These are phyloP conservation scores for Tolypocladium guangdongense DNA, from an alignment of 2,329 filamentous ascomycete genomes.

Conservation along the genomic window DNA sequence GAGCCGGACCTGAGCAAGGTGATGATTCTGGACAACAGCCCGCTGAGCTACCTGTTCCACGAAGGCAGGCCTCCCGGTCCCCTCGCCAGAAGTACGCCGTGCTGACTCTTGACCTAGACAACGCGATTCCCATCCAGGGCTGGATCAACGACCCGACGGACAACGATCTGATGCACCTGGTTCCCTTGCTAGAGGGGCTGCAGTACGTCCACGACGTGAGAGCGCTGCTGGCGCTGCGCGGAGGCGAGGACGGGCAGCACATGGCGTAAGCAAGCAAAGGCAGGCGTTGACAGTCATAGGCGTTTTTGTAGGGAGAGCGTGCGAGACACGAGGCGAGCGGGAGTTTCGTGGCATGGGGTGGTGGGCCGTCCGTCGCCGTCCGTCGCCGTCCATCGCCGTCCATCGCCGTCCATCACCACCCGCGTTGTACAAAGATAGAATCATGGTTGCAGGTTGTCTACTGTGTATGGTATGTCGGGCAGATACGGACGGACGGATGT, in stretches of 20 bases:
- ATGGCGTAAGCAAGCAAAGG: conserved; percentile 24
- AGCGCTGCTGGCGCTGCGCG: conserved; percentile 75
- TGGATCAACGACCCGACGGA: conserved; percentile 99
- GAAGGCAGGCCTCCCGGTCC: conserved; percentile 59
- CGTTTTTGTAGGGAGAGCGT: not conserved
- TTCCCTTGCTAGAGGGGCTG: conserved; percentile 84
- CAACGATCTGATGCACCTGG: conserved; percentile 83
- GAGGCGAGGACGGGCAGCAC: conserved; percentile 66
- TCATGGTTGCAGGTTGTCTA: not conserved
- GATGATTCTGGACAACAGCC: conserved; percentile 98
- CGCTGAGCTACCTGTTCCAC: conserved; percentile 96
- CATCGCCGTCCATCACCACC: not conserved
- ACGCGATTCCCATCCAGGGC: conserved; percentile 96
- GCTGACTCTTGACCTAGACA: conserved; percentile 49
- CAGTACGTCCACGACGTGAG: conserved; percentile 96
- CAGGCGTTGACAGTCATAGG: not conserved
- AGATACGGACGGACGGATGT: not conserved
- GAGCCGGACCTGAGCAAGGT: conserved; percentile 96
- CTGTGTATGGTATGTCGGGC: not conserved
- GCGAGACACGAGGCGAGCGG: not conserved
- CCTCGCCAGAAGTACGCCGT: not conserved
- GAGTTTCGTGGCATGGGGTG: not conserved
- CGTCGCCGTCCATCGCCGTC: not conserved
- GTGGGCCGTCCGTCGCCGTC: not conserved
- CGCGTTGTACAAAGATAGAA: not conserved